Evolutionary conservation across 2,329 filamentous ascomycete genomes (phyloP).

Genomic region (Meredithiella fracta): DNA sequence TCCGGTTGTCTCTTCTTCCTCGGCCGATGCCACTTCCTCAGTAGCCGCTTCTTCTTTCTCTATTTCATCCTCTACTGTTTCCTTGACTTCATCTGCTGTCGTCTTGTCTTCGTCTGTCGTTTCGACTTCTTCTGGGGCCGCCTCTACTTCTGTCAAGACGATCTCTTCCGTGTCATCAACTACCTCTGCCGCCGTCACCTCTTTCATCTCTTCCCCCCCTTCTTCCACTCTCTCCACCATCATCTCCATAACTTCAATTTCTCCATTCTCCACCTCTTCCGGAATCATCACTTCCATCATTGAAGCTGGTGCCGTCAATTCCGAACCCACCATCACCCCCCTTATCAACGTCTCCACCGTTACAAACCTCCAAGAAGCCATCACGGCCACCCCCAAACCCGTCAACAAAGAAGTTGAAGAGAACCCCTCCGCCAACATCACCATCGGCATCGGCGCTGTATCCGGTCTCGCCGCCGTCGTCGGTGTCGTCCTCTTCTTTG

Average conservation of each 20-base stretch:
- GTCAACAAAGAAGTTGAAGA: background rate
- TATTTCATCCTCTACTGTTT: background rate
- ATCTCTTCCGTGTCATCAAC: background rate
- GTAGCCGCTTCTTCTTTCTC: background rate
- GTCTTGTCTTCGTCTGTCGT: background rate
- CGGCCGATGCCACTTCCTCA: background rate
- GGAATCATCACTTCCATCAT: slow-evolving; percentile 5
- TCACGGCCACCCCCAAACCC: slow-evolving; percentile 1
- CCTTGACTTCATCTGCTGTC: background rate
- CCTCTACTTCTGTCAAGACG: background rate
- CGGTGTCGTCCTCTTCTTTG: slow-evolving; percentile 10
- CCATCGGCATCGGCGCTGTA: slow-evolving; percentile 11
- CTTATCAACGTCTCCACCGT: slow-evolving; percentile 8
- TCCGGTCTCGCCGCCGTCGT: slow-evolving; percentile 12
- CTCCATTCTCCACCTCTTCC: background rate
- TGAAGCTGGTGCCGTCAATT: background rate
- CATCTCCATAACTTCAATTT: background rate
- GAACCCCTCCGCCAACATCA: slow-evolving; percentile 7
- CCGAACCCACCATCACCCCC: background rate
- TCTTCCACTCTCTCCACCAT: background rate
- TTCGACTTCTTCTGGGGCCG: background rate
- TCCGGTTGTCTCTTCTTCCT: background rate
- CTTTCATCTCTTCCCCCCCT: background rate
- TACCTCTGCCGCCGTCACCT: background rate
- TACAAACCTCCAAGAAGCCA: slow-evolving; percentile 8